A percentile compares a stretch with the other conserved stretches of the same genome.
Conservation (phyloP, 179 eudicot genomes). For the Heliamphora pulchella region DNA sequence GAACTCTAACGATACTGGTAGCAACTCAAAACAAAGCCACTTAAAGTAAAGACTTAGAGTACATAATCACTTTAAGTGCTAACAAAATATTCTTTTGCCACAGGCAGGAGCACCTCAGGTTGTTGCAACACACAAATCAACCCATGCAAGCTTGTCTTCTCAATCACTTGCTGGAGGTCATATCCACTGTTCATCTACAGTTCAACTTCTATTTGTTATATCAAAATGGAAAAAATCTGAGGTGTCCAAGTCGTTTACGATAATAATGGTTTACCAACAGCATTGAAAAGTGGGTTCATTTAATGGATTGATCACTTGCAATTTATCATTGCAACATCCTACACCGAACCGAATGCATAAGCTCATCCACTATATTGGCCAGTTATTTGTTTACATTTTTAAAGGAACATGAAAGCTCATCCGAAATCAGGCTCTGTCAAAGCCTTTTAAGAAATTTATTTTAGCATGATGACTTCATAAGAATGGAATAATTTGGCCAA, state of each 20-base stretch:
- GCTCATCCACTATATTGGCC: background rate
- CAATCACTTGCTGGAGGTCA: conserved; percentile 40
- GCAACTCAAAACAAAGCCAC: conserved; percentile 1
- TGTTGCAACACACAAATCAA: conserved; percentile 22
- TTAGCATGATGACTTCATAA: background rate
- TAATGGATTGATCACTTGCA: background rate
- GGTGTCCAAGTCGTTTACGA: background rate
- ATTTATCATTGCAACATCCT: conserved; percentile 7
- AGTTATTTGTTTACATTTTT: background rate
- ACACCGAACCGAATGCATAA: background rate
- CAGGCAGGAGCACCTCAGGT: conserved; percentile 37
- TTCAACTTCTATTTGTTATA: background rate
- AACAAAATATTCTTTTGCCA: conserved; percentile 10
- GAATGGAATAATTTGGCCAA: background rate
- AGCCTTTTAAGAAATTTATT: background rate
- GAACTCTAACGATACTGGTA: background rate
- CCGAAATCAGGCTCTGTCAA: background rate
- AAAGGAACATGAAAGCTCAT: background rate
- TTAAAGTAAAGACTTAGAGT: background rate
- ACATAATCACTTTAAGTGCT: background rate
- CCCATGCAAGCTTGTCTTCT: conserved; percentile 30
- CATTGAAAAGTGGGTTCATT: background rate
- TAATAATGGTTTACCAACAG: background rate
- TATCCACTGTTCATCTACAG: background rate
- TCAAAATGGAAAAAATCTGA: background rate